phyloP scores from a whole-genome alignment of 371 early-diverging fungal species.

The Basidiobolus meristosporus region DNA sequence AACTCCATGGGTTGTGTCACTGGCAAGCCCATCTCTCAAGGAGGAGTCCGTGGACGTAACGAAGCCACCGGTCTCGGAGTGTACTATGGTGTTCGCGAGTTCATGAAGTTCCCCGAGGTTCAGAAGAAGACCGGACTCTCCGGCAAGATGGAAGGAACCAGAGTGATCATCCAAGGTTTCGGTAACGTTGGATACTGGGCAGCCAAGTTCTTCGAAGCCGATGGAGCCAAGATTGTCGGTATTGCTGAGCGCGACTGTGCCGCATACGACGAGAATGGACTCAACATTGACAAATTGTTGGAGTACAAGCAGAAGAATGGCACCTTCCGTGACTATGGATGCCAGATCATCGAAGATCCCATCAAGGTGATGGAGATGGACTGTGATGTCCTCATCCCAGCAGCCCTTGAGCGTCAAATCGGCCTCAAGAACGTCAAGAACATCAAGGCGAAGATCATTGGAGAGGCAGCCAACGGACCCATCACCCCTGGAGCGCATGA shows the following conservation, averaged over 20 bases:
- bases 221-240: constrained; percentile 64
- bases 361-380: constrained; percentile 50
- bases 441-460: constrained; percentile 71
- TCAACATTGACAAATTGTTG: constrained; percentile 49
- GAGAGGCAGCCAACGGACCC: constrained; percentile 82
- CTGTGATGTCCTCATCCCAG: constrained; percentile 73
- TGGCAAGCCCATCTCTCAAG: constrained; percentile 70
- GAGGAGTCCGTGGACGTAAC: constrained; percentile 81
- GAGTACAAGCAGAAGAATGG: constrained; percentile 40
- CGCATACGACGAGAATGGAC: constrained; percentile 46
- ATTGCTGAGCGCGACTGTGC: constrained; percentile 57
- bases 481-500: constrained; percentile 66
- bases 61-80: constrained; percentile 83
- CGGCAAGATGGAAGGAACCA: constrained; percentile 41
- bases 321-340: constrained; percentile 47
- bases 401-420: constrained; percentile 75
- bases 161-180: constrained; percentile 68
- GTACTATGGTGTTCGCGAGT: too few relatives aligned
- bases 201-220: constrained; percentile 70
- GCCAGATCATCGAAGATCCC: constrained; percentile 35
- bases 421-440: constrained; percentile 61
- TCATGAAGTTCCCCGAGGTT: constrained; percentile 59
- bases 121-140: constrained; percentile 48
- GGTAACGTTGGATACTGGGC: too few relatives aligned
- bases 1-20: constrained; percentile 76